Conservation (phyloP, 2,329 filamentous ascomycete species). For the Cytospora leucostoma region DNA sequence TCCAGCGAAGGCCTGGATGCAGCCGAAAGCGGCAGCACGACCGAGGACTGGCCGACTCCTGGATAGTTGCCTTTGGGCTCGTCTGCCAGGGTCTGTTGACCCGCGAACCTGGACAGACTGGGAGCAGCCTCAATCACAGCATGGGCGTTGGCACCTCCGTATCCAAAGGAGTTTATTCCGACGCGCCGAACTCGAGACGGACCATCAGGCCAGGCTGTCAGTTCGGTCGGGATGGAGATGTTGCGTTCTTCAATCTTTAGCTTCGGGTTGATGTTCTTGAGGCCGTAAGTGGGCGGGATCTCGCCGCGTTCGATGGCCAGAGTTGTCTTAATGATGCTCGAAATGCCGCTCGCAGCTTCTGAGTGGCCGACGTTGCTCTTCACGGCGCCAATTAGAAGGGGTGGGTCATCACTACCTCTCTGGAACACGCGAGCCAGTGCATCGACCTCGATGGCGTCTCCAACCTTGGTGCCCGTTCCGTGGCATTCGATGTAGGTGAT, state of each 20-base stretch:
- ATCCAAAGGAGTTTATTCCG: slow-evolving; percentile 33
- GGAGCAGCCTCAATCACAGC: too few relatives aligned
- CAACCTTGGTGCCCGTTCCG: slow-evolving; percentile 39
- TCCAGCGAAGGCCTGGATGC: not conserved
- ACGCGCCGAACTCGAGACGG: slow-evolving; percentile 34
- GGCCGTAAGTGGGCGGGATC: slow-evolving; percentile 41
- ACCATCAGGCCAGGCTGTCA: slow-evolving; percentile 18
- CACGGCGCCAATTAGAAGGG: slow-evolving; percentile 26
- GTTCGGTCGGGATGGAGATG: slow-evolving; percentile 29
- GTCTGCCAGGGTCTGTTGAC: too few relatives aligned
- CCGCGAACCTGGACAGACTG: too few relatives aligned
- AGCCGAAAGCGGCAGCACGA: not conserved
- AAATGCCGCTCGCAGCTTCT: slow-evolving; percentile 37
- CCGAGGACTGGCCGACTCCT: not conserved
- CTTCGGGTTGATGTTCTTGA: slow-evolving; percentile 33
- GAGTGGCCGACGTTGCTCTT: slow-evolving; percentile 32
- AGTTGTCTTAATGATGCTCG: slow-evolving; percentile 43
- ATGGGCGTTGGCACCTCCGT: slow-evolving; percentile 17
- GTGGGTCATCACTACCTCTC: slow-evolving; percentile 33
- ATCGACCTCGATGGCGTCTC: slow-evolving; percentile 41
- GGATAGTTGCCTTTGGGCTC: too few relatives aligned
- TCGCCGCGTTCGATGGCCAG: slow-evolving; percentile 38
- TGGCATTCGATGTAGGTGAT: slow-evolving; percentile 47
- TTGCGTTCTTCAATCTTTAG: not conserved
- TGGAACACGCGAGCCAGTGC: slow-evolving; percentile 41